A percentile compares a stretch with the other conserved stretches of the same genome.
These are phyloP conservation scores for Hymenochaete sp. DNA, from an alignment of 1,284 basidiomycete species.

Conservation along the genomic window DNA sequence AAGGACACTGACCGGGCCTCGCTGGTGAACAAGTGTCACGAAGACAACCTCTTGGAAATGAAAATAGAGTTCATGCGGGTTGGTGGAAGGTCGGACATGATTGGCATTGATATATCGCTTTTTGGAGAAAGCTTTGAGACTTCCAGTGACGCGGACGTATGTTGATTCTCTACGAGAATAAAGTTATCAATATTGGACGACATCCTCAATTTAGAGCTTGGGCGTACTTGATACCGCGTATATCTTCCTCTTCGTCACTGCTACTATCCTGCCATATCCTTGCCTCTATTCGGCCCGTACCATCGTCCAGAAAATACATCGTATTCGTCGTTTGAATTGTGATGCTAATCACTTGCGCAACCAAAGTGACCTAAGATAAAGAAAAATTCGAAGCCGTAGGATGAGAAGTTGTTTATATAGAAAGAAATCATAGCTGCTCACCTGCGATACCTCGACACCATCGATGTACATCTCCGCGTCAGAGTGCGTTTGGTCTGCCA, in stretches of 20 bases:
- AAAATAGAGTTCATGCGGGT: constrained; percentile 79
- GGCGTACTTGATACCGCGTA: constrained; percentile 34
- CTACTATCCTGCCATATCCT: constrained; percentile 81
- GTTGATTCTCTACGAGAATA: constrained; percentile 49
- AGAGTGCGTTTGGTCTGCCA: constrained; percentile 74
- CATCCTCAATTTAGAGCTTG: constrained; percentile 22
- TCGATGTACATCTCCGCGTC: constrained; percentile 88
- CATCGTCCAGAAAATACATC: constrained; percentile 80
- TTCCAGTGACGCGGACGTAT: constrained; percentile 85
- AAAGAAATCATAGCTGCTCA: constrained; percentile 26
- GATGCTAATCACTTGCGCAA: constrained; percentile 74
- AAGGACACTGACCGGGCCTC: constrained; percentile 29
- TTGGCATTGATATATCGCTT: constrained; percentile 78
- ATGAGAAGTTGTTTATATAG: constrained; percentile 4
- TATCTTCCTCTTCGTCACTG: constrained; percentile 36
- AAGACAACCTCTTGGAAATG: constrained; percentile 58
- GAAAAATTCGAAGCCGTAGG: neutral
- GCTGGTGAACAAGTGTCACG: constrained; percentile 35
- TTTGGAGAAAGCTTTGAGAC: constrained; percentile 78
- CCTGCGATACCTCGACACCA: constrained; percentile 74
- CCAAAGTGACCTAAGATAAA: constrained; percentile 50
- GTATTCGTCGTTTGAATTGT: constrained; percentile 74
- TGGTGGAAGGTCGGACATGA: constrained; percentile 60
- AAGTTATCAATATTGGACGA: constrained; percentile 5
- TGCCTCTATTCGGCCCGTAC: constrained; percentile 82